A percentile compares a stretch with the other conserved stretches of the same genome.
Evolutionary conservation across 352 stramenopile genomes (phyloP).

Genomic region (Globisporangium cystogenes): DNA sequence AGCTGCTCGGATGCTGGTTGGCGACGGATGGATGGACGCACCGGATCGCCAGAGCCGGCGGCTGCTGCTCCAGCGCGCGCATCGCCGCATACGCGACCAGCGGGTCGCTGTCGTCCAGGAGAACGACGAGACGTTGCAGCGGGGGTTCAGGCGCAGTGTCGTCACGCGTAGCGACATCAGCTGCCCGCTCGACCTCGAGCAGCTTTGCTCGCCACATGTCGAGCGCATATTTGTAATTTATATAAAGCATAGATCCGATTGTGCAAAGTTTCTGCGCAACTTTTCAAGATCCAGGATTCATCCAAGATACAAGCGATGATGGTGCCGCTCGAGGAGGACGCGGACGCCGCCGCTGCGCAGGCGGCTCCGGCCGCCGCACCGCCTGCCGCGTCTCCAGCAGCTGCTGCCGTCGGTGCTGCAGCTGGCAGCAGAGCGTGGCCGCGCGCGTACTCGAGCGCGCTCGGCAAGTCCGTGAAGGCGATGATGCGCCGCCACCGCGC

Average conservation of each 20-base stretch:
- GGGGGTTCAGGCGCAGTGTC: no score
- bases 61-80: constrained; percentile 19
- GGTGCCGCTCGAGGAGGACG: constrained; percentile 4
- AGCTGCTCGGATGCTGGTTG: background rate
- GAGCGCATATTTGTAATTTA: no score
- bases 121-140: background rate
- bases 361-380: background rate
- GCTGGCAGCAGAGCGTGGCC: constrained; percentile 9
- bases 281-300: no score
- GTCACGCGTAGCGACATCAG: no score
- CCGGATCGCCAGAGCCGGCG: constrained; percentile 3
- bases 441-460: constrained; percentile 30
- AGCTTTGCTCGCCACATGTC: no score
- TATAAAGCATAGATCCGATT: no score
- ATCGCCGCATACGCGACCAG: constrained; percentile 39
- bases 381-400: constrained; percentile 3
- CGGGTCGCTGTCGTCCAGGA: constrained; percentile 27
- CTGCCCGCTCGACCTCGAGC: no score
- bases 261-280: background rate
- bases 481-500: constrained; percentile 35
- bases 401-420: background rate
- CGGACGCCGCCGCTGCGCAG: background rate
- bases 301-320: background rate
- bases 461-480: constrained; percentile 48
- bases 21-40: background rate